Base-by-base conservation (phyloP, 805 yeast genomes). In the Dipodascopsis uninucleata region DNA sequence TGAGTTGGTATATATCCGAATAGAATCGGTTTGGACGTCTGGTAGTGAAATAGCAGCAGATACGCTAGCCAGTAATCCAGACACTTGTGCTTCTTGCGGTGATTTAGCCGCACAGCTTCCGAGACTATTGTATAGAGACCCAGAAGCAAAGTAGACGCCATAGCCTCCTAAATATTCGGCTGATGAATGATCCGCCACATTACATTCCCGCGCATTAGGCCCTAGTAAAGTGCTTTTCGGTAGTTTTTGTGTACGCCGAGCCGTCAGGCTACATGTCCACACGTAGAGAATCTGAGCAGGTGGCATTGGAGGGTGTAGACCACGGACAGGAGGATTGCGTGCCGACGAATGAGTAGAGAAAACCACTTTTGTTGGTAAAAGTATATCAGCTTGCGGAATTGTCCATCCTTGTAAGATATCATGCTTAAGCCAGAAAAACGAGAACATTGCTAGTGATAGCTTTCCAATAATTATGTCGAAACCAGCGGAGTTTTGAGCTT, bases 381-480 rank as follows among this genome's bases (percentile, higher is more conserved):
- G 16, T 8, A 31, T 28, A 23, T 34, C 18, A 20, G 18, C 20
- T 24, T 33, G 40, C 18, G 51, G 18, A 21, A 38, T 14, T 20
- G 20, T 31, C 43, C 45, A 49, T 14, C 47, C 52, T 14, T 16
- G 24, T 6, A 12, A 21, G 16, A 17, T 31, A 21, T 16, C 39
- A 23, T 36, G 42, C 21, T 24, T 21, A n/a, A 29, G 34, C 51
- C 53, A 49, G 5, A 45, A 20, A 23, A 28, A 20, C 12, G 31
- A 34, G 24, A 33, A 21, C 24, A 24, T 8, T 14, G 9, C 31
- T 10, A 49, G 22, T 23, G 17, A 28, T n/a, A 25, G 32, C 14
- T 40, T 26, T 7, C 50, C 51, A 23, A 41, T 12, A 9, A 45
- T 18, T 18, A 45, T 28, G 17, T 45, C 51, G 26, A 45, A 41